These are phyloP conservation scores for Metschnikowia similis DNA, from an alignment of 805 yeast species.

Conservation along the genomic window DNA sequence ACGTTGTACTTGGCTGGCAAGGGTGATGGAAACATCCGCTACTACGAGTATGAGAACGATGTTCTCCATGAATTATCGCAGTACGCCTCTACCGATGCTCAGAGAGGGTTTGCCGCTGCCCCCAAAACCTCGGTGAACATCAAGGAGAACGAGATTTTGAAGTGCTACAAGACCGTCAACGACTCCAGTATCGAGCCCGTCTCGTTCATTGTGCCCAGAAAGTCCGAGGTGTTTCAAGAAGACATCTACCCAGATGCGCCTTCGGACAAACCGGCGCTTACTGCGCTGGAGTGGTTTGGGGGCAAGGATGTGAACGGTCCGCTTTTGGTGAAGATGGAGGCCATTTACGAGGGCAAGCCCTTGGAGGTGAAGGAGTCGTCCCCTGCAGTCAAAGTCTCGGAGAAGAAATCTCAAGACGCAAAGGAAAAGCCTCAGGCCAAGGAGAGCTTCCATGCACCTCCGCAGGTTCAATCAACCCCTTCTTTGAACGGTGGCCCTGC, in stretches of 20 bases:
- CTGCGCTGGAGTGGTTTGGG: conserved; percentile 71
- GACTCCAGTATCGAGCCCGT: conserved; percentile 86
- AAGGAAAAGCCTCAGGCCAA: conserved; percentile 8
- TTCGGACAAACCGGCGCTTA: conserved; percentile 69
- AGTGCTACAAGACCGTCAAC: conserved; percentile 80
- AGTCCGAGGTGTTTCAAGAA: conserved; percentile 85
- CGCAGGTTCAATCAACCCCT: not conserved
- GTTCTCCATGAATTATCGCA: conserved; percentile 82
- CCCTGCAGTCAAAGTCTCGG: conserved; percentile 29
- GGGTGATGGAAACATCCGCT: conserved; percentile 96
- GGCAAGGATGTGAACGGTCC: conserved; percentile 88
- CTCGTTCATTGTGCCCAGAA: conserved; percentile 90
- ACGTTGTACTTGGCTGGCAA: conserved; percentile 90
- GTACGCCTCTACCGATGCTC: conserved; percentile 84
- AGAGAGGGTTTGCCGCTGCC: conserved; percentile 89
- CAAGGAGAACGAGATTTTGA: conserved; percentile 78
- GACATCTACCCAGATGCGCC: conserved; percentile 94
- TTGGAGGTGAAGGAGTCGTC: conserved; percentile 44
- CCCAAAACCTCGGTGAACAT: conserved; percentile 81
- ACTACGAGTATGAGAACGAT: conserved; percentile 85
- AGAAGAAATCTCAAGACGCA: conserved; percentile 13
- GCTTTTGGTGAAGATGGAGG: conserved; percentile 66
- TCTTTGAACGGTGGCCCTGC: conserved; percentile 9
- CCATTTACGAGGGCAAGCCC: conserved; percentile 70
- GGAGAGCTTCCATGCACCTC: not conserved